Evolutionary conservation across 2,329 filamentous ascomycete species (phyloP).

Genomic region (Ophiostoma sp.): DNA sequence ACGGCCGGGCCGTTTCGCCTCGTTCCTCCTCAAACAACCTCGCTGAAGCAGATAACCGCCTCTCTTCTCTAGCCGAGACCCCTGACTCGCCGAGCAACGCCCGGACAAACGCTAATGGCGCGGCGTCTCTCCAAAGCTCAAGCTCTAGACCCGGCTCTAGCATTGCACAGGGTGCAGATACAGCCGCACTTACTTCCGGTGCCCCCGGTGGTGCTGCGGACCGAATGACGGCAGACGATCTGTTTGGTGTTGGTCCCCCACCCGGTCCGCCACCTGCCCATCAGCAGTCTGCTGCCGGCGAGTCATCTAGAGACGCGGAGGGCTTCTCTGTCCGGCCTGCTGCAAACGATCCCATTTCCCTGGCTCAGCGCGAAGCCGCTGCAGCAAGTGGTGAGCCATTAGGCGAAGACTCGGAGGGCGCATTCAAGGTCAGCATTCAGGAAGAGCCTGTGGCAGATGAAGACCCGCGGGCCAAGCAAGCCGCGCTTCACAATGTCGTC

Average conservation of each 20-base stretch:
- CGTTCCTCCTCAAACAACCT: conserved; percentile 56
- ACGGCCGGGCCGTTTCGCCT: conserved; percentile 53
- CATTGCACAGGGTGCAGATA: background rate
- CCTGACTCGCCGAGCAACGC: conserved; percentile 39
- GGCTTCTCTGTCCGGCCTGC: conserved; percentile 68
- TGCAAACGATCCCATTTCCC: conserved; percentile 60
- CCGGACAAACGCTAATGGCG: conserved; percentile 30
- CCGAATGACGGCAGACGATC: conserved; percentile 39
- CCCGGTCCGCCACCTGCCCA: conserved; percentile 46
- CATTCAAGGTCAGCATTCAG: conserved; percentile 75
- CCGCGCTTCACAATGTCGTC: conserved; percentile 68
- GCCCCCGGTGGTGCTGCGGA: conserved; percentile 36
- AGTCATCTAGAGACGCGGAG: conserved; percentile 60
- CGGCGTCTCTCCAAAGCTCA: background rate
- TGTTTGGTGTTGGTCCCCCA: conserved; percentile 48
- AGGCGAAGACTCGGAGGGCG: conserved; percentile 55
- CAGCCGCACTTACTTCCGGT: conserved; percentile 20
- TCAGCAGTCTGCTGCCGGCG: conserved; percentile 31
- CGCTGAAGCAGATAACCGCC: conserved; percentile 46
- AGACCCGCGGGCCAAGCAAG: conserved; percentile 66
- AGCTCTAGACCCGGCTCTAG: conserved; percentile 6
- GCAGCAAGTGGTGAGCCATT: conserved; percentile 35
- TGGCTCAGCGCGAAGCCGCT: conserved; percentile 61
- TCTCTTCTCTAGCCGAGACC: conserved; percentile 55
- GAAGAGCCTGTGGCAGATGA: conserved; percentile 73